Evolutionary conservation across 192 early-diverging fungal genomes (phyloP).

Genomic region (Anaeromyces robustus): DNA sequence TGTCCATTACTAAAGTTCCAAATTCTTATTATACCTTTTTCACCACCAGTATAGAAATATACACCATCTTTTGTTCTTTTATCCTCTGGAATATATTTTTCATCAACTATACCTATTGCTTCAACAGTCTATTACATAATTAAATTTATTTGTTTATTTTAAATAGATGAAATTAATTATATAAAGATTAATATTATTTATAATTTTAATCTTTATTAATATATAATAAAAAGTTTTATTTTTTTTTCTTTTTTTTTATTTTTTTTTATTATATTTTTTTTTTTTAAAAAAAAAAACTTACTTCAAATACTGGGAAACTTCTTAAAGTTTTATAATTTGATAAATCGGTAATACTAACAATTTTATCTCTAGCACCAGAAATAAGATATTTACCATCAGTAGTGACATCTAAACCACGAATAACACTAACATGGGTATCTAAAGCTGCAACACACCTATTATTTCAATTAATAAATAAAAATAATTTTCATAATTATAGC

Average conservation of each 20-base stretch:
- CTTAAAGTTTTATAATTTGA: slow-evolving; percentile 37
- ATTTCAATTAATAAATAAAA: no score
- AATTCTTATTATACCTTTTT: slow-evolving; percentile 46
- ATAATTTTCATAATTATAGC: no score
- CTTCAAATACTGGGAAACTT: slow-evolving; percentile 77
- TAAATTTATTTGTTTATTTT: not conserved
- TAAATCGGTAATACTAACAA: slow-evolving; percentile 81
- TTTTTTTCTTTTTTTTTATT: not conserved
- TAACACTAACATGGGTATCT: slow-evolving; percentile 73
- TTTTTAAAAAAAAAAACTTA: not conserved
- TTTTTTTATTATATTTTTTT: not conserved
- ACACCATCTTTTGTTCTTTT: slow-evolving; percentile 18
- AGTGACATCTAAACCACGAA: slow-evolving; percentile 75
- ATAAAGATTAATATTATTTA: no score
- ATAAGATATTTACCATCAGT: slow-evolving; percentile 52
- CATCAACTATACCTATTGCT: slow-evolving; percentile 46
- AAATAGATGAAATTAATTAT: slow-evolving; percentile 1
- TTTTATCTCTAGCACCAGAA: slow-evolving; percentile 77
- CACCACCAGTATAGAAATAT: slow-evolving; percentile 67
- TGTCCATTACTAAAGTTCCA: slow-evolving; percentile 72
- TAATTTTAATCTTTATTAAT: no score
- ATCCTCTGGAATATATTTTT: not conserved
- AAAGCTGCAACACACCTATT: slow-evolving; percentile 54
- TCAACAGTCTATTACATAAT: slow-evolving; percentile 39
- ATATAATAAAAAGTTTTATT: not conserved